Conservation (phyloP, 1,284 basidiomycete species). For the Cerioporus squamosus region DNA sequence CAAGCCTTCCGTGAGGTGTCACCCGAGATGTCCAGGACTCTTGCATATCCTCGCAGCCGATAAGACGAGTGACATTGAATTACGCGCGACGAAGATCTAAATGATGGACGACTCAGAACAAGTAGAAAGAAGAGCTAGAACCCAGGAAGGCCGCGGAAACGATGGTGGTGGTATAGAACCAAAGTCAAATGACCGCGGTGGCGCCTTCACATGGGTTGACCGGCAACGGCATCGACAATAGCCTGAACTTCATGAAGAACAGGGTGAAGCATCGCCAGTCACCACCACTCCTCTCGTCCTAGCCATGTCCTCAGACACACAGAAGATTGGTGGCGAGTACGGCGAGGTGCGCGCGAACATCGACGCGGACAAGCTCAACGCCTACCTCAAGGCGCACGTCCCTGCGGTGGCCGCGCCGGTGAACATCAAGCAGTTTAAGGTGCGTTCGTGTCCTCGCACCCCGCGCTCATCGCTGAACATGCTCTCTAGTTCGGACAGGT, state of each 20-base stretch:
- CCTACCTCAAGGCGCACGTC: slow-evolving; percentile 68
- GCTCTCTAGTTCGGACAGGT: slow-evolving; percentile 80
- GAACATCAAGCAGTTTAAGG: slow-evolving; percentile 90
- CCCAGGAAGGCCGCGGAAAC: too few relatives aligned
- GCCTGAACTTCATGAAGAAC: too few relatives aligned
- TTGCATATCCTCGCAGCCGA: too few relatives aligned
- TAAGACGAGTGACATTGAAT: too few relatives aligned
- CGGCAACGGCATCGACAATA: slow-evolving; percentile 6
- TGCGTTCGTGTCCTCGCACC: slow-evolving; percentile 42
- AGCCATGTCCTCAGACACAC: slow-evolving; percentile 26
- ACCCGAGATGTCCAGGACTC: too few relatives aligned
- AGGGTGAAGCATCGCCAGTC: background rate
- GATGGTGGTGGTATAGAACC: slow-evolving; percentile 3
- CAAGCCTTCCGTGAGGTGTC: too few relatives aligned
- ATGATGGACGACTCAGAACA: too few relatives aligned
- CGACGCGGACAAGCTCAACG: slow-evolving; percentile 66
- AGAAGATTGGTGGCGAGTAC: slow-evolving; percentile 72
- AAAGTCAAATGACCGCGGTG: slow-evolving; percentile 4
- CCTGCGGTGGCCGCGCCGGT: slow-evolving; percentile 69
- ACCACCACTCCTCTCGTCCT: slow-evolving; percentile 2
- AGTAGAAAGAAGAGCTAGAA: too few relatives aligned
- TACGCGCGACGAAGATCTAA: too few relatives aligned
- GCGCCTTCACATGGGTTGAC: background rate
- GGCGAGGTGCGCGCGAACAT: slow-evolving; percentile 76
- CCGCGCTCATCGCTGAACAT: background rate